Conservation (phyloP, 305 asterid species). For the Plantago coronopus region DNA sequence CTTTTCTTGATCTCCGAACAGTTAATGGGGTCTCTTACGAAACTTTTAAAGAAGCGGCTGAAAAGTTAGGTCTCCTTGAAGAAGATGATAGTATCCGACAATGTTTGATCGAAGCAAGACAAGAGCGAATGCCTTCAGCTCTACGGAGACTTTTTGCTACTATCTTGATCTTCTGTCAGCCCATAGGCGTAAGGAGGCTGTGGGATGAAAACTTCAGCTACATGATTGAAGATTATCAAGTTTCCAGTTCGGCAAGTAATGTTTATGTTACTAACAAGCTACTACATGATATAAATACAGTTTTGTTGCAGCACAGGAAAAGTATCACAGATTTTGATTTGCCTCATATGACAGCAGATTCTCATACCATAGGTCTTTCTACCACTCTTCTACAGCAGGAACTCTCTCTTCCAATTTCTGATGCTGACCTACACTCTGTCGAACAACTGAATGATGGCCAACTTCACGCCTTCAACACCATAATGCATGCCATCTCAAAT, state of each 20-base stretch:
- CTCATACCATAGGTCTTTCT: too few relatives aligned
- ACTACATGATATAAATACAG: neutral
- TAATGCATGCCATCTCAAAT: neutral
- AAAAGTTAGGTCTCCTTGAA: neutral
- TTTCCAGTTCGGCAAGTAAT: neutral
- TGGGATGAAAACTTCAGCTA: constrained; percentile 1
- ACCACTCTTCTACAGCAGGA: neutral
- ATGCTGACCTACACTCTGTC: neutral
- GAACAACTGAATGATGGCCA: neutral
- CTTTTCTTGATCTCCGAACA: neutral
- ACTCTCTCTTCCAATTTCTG: neutral
- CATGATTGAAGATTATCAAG: neutral
- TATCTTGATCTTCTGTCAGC: constrained; percentile 5
- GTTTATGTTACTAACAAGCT: neutral
- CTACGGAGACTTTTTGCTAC: constrained; percentile 10
- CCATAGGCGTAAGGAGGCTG: neutral
- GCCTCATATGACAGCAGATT: neutral
- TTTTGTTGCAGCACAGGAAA: neutral
- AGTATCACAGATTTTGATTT: neutral
- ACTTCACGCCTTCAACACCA: neutral
- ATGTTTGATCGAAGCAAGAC: constrained; percentile 13
- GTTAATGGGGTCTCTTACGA: neutral
- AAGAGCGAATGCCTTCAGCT: neutral
- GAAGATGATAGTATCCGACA: constrained; percentile 5
- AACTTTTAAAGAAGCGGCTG: constrained; percentile 2